Evolutionary conservation across 768 basidiomycete species (phyloP).

Genomic region (Boletus subcaerulescens): DNA sequence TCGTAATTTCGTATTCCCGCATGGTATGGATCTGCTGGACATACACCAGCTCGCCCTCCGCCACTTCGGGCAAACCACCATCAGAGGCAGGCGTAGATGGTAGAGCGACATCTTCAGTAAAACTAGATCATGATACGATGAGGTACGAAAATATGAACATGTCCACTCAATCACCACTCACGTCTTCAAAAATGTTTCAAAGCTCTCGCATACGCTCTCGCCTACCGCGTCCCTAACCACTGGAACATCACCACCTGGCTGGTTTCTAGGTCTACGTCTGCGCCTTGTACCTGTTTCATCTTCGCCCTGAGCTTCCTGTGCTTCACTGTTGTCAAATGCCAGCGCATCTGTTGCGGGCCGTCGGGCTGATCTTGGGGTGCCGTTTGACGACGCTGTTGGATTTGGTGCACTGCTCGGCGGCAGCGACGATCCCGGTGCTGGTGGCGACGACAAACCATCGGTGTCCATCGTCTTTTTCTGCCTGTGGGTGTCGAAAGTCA

Average conservation of each 20-base stretch:
- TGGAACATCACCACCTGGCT: constrained; percentile 66
- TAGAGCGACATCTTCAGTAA: constrained; percentile 75
- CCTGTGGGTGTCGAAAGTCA: constrained; percentile 2
- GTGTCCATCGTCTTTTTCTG: constrained; percentile 45
- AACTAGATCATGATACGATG: constrained; percentile 46
- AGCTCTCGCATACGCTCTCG: constrained; percentile 90
- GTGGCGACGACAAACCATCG: constrained; percentile 58
- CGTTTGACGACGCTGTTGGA: constrained; percentile 37
- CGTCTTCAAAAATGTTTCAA: constrained; percentile 90
- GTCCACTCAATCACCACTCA: constrained; percentile 38
- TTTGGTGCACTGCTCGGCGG: constrained; percentile 50
- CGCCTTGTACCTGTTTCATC: constrained; percentile 43
- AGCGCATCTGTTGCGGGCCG: constrained; percentile 51
- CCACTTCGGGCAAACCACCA: constrained; percentile 52
- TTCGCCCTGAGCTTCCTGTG: constrained; percentile 36
- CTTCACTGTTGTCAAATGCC: constrained; percentile 53
- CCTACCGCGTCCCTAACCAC: constrained; percentile 92
- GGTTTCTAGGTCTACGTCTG: constrained; percentile 41
- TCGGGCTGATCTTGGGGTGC: constrained; percentile 31
- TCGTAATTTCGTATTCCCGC: constrained; percentile 92
- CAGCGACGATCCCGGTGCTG: constrained; percentile 48
- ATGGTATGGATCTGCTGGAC: constrained; percentile 93
- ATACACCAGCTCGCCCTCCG: constrained; percentile 71
- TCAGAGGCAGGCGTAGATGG: constrained; percentile 80
- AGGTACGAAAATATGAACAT: background rate